These are phyloP conservation scores for Blastocystis sp. DNA, from an alignment of 352 stramenopile genomes.

Conservation along the genomic window DNA sequence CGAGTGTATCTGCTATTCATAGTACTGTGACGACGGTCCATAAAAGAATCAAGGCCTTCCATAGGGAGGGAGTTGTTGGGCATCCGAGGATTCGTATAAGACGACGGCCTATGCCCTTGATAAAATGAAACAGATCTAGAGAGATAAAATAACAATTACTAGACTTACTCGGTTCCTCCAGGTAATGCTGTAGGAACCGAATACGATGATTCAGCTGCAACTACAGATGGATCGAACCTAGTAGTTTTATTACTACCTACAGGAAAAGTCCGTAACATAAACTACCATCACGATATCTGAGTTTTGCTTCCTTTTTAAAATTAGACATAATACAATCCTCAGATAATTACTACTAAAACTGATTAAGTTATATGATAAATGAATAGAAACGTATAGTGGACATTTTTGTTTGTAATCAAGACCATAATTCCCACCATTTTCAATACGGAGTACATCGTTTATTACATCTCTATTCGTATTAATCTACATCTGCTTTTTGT, in stretches of 20 bases:
- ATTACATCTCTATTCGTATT: no score
- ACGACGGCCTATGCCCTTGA: background rate
- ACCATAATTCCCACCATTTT: no score
- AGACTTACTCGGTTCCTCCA: background rate
- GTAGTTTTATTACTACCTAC: background rate
- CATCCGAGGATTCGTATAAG: background rate
- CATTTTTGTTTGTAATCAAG: background rate
- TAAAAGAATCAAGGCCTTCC: background rate
- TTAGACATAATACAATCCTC: background rate
- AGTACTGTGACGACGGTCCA: background rate
- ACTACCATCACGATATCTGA: background rate
- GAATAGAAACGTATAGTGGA: background rate
- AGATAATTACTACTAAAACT: background rate
- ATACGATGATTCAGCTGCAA: background rate
- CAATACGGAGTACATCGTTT: no score
- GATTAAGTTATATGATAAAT: background rate
- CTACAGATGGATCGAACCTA: background rate
- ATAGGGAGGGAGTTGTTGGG: background rate
- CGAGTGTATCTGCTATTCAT: background rate
- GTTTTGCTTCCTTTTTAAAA: background rate
- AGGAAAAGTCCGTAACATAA: background rate
- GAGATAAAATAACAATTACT: background rate
- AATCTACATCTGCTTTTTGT: no score
- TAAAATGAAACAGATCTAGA: background rate
- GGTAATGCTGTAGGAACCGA: background rate